Conservation (phyloP, 2,329 filamentous ascomycete species). For the Calonectria hawksworthii region DNA sequence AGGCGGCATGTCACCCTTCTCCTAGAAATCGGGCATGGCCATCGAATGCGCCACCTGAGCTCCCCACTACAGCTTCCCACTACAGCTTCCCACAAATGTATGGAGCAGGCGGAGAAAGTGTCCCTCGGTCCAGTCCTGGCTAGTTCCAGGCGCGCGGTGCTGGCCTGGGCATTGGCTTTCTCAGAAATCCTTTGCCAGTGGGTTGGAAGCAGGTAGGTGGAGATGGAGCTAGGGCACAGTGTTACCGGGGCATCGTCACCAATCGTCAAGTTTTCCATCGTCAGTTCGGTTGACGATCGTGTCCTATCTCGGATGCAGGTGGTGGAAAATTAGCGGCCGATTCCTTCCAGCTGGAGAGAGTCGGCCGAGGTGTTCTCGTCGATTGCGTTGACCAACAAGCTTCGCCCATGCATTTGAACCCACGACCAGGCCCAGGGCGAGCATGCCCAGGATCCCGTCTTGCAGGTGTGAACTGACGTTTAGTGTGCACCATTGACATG, state of each 20-base stretch:
- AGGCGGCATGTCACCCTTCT: neutral
- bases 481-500: neutral
- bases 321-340: slow-evolving; percentile 6
- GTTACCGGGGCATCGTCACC: slow-evolving; percentile 14
- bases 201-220: neutral
- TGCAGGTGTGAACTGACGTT: slow-evolving; percentile 1
- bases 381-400: slow-evolving; percentile 7
- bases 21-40: slow-evolving; percentile 15
- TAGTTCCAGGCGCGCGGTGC: slow-evolving; percentile 30
- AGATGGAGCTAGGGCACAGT: neutral
- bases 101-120: slow-evolving; percentile 17
- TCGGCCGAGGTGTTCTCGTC: neutral
- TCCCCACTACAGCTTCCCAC: slow-evolving; percentile 32
- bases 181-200: slow-evolving; percentile 23
- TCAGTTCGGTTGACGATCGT: slow-evolving; percentile 26
- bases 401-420: slow-evolving; percentile 9
- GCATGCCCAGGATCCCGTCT: neutral
- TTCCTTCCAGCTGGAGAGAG: slow-evolving; percentile 9
- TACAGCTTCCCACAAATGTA: slow-evolving; percentile 19
- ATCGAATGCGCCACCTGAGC: slow-evolving; percentile 22
- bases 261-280: slow-evolving; percentile 21
- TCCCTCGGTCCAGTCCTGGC: slow-evolving; percentile 24
- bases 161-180: slow-evolving; percentile 30
- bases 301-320: slow-evolving; percentile 16
- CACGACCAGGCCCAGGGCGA: neutral